Percentiles rank a stretch among this genome's conserved stretches.
These are phyloP conservation scores for Polymyxa betae DNA, from an alignment of 208 protist species.

Conservation along the genomic window DNA sequence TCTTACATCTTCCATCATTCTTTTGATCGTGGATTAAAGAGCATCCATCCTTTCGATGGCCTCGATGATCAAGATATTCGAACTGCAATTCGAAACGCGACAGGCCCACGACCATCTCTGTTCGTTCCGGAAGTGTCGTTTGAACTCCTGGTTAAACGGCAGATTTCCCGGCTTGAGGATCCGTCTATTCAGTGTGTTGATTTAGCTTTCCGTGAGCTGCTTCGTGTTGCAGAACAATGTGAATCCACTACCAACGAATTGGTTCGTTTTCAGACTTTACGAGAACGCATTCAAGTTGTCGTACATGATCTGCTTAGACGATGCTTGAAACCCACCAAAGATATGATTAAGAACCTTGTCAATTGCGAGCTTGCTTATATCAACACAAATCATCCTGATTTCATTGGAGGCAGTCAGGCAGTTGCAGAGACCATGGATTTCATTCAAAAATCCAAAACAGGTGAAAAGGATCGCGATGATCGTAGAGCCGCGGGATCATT, in stretches of 20 bases:
- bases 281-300: slow-evolving; percentile 55
- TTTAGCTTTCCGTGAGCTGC: slow-evolving; percentile 61
- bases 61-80: slow-evolving; percentile 86
- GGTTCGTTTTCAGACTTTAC: slow-evolving; percentile 55
- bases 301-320: slow-evolving; percentile 60
- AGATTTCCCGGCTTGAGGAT: slow-evolving; percentile 60
- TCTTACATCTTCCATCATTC: slow-evolving; percentile 89
- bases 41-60: slow-evolving; percentile 84
- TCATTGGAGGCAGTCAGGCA: slow-evolving; percentile 57
- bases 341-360: slow-evolving; percentile 68
- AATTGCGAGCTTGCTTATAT: slow-evolving; percentile 69
- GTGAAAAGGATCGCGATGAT: slow-evolving; percentile 4
- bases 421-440: slow-evolving; percentile 27
- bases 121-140: slow-evolving; percentile 89
- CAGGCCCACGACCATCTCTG: slow-evolving; percentile 89
- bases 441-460: slow-evolving; percentile 26
- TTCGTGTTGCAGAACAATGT: slow-evolving; percentile 54
- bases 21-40: slow-evolving; percentile 83
- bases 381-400: slow-evolving; percentile 74
- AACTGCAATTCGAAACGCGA: slow-evolving; percentile 91
- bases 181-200: slow-evolving; percentile 63
- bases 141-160: slow-evolving; percentile 61
- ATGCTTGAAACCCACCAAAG: slow-evolving; percentile 59
- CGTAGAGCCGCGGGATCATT: neutral
- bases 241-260: slow-evolving; percentile 35